Conservation (phyloP, 129 eudicot species). For the sunflower (Helianthus annuus) region HanXRQr2.0-SUNRISE NC_035440.2:128017211-128017710, state of each 20-base stretch:
- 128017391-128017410: not conserved
- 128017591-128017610: not conserved
- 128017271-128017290: too few species aligned
- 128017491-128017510: not conserved
- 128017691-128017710: not conserved
- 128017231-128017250: too few species aligned
- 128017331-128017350: not conserved
- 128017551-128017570: not conserved
- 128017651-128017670: too few species aligned
- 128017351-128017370: not conserved
- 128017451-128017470: not conserved
- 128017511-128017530: slow-evolving; percentile 1
- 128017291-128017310: too few species aligned
- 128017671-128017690: not conserved
- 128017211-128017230: too few species aligned
- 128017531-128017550: not conserved
- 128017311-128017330: too few species aligned
- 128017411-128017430: not conserved
- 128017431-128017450: not conserved
- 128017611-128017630: too few species aligned
- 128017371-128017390: not conserved
- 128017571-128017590: not conserved
- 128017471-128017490: not conserved
- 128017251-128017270: too few species aligned
- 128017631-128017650: not conserved